Conservation (phyloP, 192 early-diverging fungal species). For the Umbelopsis ramanniana region DNA sequence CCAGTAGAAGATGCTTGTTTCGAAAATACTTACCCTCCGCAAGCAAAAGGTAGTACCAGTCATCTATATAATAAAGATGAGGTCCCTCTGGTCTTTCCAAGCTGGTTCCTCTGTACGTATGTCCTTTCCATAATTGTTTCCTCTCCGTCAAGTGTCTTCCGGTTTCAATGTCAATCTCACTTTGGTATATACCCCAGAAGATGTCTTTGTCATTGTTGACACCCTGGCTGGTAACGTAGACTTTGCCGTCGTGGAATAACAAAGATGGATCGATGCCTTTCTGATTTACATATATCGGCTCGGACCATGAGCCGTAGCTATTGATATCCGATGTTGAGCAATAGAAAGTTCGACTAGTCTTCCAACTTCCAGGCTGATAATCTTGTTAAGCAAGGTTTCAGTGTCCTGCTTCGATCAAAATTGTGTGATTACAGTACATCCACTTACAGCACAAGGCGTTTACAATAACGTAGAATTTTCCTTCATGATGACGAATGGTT, state of each 20-base stretch:
- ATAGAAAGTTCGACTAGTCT: conserved; percentile 22
- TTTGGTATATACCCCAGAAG: conserved; percentile 28
- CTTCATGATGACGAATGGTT: conserved; percentile 24
- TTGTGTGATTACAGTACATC: background rate
- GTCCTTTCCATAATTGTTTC: conserved; percentile 16
- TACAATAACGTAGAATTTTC: conserved; percentile 28
- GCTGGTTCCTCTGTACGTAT: conserved; percentile 13
- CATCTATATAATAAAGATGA: conserved; percentile 2
- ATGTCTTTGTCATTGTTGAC: background rate
- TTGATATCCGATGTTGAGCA: conserved; percentile 27
- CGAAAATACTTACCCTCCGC: background rate
- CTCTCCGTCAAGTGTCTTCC: conserved; percentile 4
- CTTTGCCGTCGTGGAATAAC: conserved; percentile 29
- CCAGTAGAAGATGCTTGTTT: background rate
- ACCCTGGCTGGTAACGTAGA: conserved; percentile 12
- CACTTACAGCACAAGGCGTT: conserved; percentile 9
- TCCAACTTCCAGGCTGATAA: background rate
- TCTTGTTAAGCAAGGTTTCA: background rate
- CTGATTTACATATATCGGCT: conserved; percentile 25
- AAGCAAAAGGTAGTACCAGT: conserved; percentile 18
- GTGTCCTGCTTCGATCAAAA: background rate
- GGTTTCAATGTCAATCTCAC: conserved; percentile 27
- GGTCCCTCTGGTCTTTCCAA: conserved; percentile 21
- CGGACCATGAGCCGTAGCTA: conserved; percentile 24
- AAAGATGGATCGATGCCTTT: conserved; percentile 28